phyloP scores from a whole-genome alignment of 176 grass and related monocot species.

The Rhynchospora breviuscula region DNA sequence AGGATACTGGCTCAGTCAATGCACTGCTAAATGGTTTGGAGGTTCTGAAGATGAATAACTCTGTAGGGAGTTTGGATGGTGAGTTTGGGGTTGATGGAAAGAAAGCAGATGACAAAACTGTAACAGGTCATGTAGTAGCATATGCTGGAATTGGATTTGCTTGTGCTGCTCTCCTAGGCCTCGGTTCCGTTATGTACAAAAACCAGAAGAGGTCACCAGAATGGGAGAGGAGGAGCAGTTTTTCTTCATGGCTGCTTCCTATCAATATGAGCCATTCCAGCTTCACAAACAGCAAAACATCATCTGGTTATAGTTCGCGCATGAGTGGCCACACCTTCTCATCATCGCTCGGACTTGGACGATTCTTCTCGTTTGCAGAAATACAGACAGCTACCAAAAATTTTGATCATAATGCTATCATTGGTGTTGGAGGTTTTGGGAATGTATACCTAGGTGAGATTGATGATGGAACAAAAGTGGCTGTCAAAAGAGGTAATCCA shows the following conservation, averaged over 20 bases:
- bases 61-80: constrained; percentile 70
- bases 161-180: constrained; percentile 30
- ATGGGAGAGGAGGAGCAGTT: constrained; percentile 81
- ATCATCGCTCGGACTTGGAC: constrained; percentile 56
- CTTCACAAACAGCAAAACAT: constrained; percentile 63
- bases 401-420: constrained; percentile 76
- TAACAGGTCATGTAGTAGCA: constrained; percentile 33
- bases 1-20: constrained; percentile 35
- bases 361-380: constrained; percentile 63
- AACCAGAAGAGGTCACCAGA: constrained; percentile 38
- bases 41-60: constrained; percentile 86
- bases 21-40: constrained; percentile 87
- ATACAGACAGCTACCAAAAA: constrained; percentile 88
- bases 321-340: constrained; percentile 75
- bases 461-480: constrained; percentile 69
- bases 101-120: constrained; percentile 32
- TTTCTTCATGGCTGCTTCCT: constrained; percentile 78
- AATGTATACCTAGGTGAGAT: constrained; percentile 81
- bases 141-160: constrained; percentile 52
- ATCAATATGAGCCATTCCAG: constrained; percentile 62
- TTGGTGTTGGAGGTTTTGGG: constrained; percentile 82
- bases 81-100: constrained; percentile 35
- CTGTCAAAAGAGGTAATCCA: constrained; percentile 87
- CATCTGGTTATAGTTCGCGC: constrained; percentile 53
- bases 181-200: constrained; percentile 40